These are phyloP conservation scores for Sparassis latifolia DNA, from an alignment of 1,284 basidiomycete species.

Conservation along the genomic window DNA sequence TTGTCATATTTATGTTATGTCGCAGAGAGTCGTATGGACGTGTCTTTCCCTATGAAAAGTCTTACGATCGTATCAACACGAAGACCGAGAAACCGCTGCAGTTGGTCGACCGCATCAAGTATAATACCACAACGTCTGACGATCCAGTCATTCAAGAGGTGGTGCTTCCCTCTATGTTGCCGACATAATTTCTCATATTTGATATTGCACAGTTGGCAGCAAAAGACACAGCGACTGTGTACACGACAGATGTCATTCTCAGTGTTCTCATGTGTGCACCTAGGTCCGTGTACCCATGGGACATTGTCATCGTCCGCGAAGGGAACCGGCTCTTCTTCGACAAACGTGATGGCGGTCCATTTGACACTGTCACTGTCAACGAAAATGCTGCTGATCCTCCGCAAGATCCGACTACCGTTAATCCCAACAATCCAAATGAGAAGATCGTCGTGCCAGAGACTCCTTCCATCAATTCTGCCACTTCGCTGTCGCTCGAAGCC, in stretches of 20 bases:
- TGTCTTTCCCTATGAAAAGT: conserved; percentile 90
- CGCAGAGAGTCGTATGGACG: conserved; percentile 82
- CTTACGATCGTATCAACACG: conserved; percentile 93
- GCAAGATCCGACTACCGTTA: conserved; percentile 74
- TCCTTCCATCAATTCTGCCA: conserved; percentile 87
- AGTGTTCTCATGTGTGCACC: conserved; percentile 95
- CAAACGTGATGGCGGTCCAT: conserved; percentile 96
- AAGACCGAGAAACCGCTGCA: conserved; percentile 90
- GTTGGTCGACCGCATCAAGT: conserved; percentile 91
- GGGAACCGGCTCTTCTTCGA: conserved; percentile 95
- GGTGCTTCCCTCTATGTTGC: conserved; percentile 14
- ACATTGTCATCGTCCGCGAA: conserved; percentile 92
- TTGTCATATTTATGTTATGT: conserved; percentile 5
- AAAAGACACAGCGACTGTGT: conserved; percentile 80
- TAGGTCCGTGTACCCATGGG: conserved; percentile 97
- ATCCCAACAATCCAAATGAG: conserved; percentile 68
- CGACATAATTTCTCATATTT: neutral
- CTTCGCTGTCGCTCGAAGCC: conserved; percentile 92
- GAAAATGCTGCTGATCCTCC: conserved; percentile 98
- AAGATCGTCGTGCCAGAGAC: conserved; percentile 57
- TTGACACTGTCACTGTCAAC: conserved; percentile 97
- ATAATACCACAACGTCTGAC: conserved; percentile 96
- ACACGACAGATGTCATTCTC: conserved; percentile 94
- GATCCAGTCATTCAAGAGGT: conserved; percentile 93
- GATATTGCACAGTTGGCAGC: conserved; percentile 55